These are phyloP conservation scores for Sonneratia caseolaris DNA, from an alignment of 345 rosid species.

Conservation along the genomic window DNA sequence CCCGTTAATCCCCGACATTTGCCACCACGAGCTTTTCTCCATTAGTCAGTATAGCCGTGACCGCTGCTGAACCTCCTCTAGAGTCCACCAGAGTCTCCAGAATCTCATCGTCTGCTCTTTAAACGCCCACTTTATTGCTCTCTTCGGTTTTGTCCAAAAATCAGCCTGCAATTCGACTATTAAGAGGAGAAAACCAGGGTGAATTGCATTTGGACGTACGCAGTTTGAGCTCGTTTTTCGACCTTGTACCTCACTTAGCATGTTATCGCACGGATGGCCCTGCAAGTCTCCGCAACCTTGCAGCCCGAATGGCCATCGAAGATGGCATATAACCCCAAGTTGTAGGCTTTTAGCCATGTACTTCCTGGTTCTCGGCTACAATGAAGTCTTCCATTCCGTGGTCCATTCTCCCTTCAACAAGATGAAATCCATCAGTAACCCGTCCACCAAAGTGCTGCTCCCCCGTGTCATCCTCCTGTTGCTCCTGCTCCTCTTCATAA, in stretches of 20 bases:
- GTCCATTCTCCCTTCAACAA: slow-evolving; percentile 38
- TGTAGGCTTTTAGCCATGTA: slow-evolving; percentile 16
- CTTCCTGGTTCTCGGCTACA: slow-evolving; percentile 28
- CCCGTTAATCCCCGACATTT: slow-evolving; percentile 46
- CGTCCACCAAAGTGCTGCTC: background rate
- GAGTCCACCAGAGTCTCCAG: slow-evolving; percentile 23
- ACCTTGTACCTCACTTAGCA: slow-evolving; percentile 25
- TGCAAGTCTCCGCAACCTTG: slow-evolving; percentile 38
- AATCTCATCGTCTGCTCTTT: slow-evolving; percentile 30
- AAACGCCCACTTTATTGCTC: slow-evolving; percentile 33
- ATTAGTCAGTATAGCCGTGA: slow-evolving; percentile 37
- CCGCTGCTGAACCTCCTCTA: slow-evolving; percentile 45
- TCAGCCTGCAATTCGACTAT: slow-evolving; percentile 23
- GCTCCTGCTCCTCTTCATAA: background rate
- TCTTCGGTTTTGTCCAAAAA: slow-evolving; percentile 26
- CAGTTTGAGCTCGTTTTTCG: background rate
- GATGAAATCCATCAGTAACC: slow-evolving; percentile 35
- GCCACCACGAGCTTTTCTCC: slow-evolving; percentile 34
- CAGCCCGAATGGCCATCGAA: slow-evolving; percentile 47
- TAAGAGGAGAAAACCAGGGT: background rate
- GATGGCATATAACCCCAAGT: slow-evolving; percentile 40
- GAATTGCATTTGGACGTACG: background rate
- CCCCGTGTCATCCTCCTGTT: slow-evolving; percentile 9
- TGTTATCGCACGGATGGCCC: slow-evolving; percentile 35
- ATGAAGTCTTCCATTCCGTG: slow-evolving; percentile 52